Evolutionary conservation across 345 rosid species (phyloP).

Genomic region (Raphanus raphanistrum): DNA sequence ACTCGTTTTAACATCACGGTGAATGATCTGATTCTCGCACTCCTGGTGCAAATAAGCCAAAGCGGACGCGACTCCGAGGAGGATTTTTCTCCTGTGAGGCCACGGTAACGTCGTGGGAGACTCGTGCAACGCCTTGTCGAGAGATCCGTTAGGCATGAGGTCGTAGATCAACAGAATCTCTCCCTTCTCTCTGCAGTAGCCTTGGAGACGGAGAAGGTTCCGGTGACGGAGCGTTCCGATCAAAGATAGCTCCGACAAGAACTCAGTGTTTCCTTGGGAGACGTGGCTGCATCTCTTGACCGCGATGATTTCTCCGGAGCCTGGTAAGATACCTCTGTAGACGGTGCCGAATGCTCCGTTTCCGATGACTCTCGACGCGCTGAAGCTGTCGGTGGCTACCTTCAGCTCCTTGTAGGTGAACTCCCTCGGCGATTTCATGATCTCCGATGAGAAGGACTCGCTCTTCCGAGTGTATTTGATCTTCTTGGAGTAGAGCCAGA

Average conservation of each 20-base stretch:
- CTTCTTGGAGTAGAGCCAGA: slow-evolving; percentile 76
- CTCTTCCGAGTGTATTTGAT: slow-evolving; percentile 52
- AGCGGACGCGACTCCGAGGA: slow-evolving; percentile 90
- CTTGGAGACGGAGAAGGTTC: slow-evolving; percentile 86
- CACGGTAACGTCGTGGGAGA: slow-evolving; percentile 71
- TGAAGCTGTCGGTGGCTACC: slow-evolving; percentile 77
- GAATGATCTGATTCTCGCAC: slow-evolving; percentile 95
- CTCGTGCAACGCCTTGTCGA: slow-evolving; percentile 90
- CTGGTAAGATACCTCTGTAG: slow-evolving; percentile 71
- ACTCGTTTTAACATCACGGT: slow-evolving; percentile 87
- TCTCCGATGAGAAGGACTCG: slow-evolving; percentile 67
- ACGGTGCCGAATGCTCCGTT: slow-evolving; percentile 95
- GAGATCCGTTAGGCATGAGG: slow-evolving; percentile 91
- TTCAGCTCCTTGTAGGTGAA: slow-evolving; percentile 86
- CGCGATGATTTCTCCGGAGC: slow-evolving; percentile 75
- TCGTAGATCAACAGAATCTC: slow-evolving; percentile 88
- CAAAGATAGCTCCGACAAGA: slow-evolving; percentile 76
- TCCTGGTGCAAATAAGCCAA: slow-evolving; percentile 94
- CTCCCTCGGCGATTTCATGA: slow-evolving; percentile 86
- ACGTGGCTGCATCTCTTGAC: slow-evolving; percentile 88
- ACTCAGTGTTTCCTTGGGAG: slow-evolving; percentile 84
- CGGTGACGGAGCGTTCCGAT: slow-evolving; percentile 91
- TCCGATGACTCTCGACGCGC: slow-evolving; percentile 69
- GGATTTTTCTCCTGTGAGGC: slow-evolving; percentile 67
- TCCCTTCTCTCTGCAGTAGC: slow-evolving; percentile 93